Evolutionary conservation across 2,329 filamentous ascomycete genomes (phyloP).

Genomic region (Pyrenochaeta sp.): DNA sequence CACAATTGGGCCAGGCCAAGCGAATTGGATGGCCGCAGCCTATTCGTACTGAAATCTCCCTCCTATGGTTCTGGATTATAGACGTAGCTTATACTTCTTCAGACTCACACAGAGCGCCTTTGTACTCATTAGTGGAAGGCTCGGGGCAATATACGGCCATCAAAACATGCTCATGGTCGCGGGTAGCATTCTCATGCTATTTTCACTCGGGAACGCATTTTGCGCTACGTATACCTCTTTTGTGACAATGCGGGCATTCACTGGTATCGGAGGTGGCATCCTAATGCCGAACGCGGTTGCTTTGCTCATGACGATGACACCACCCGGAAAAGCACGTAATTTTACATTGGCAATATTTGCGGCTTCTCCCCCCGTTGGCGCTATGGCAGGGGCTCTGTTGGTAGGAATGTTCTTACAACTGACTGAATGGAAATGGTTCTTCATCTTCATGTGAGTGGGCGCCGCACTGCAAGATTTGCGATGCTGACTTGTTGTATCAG

Average conservation of each 20-base stretch:
- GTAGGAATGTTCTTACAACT: too few relatives aligned
- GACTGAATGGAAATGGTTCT: too few relatives aligned
- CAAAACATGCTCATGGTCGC: conserved; percentile 50
- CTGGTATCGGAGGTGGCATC: conserved; percentile 60
- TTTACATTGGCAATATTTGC: conserved; percentile 57
- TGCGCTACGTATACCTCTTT: too few relatives aligned
- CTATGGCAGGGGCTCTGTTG: too few relatives aligned
- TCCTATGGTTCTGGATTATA: too few relatives aligned
- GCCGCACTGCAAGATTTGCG: conserved; percentile 51
- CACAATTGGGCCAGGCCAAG: too few relatives aligned
- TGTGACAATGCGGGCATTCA: conserved; percentile 51
- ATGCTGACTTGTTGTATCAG: conserved; percentile 48
- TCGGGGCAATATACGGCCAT: conserved; percentile 67
- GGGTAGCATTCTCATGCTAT: conserved; percentile 53
- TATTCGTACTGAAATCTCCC: conserved; percentile 1
- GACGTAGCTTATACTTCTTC: background rate
- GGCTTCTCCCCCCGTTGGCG: conserved; percentile 57
- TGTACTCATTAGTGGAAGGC: conserved; percentile 63
- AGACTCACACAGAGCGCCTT: conserved; percentile 63
- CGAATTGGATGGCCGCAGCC: conserved; percentile 8
- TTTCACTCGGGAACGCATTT: too few relatives aligned
- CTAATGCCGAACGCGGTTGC: conserved; percentile 63
- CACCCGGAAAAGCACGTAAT: conserved; percentile 56
- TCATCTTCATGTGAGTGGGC: conserved; percentile 1
- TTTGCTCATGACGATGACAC: conserved; percentile 57